Percentiles rank a stretch among this genome's conserved stretches.
phyloP scores from a whole-genome alignment of 169 alveolate species.

The Eimeria tenella region DNA sequence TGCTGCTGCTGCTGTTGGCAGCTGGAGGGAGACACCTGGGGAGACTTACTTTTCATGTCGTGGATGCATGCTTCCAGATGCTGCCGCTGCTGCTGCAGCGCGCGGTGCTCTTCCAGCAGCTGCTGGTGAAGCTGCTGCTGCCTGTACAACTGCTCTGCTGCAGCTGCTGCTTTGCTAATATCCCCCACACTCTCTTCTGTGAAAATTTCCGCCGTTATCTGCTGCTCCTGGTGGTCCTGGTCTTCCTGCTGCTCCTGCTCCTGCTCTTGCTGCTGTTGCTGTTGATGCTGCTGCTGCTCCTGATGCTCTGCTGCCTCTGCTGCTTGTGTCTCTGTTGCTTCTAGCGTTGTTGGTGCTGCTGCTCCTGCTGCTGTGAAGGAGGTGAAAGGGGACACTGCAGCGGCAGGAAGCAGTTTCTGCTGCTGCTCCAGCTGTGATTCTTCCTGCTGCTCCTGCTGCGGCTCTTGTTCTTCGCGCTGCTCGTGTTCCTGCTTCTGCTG shows the following conservation, averaged over 20 bases:
- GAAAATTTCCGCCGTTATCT: not conserved
- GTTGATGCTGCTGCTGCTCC: slow-evolving; percentile 30
- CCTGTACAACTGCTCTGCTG: slow-evolving; percentile 45
- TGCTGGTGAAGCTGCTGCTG: slow-evolving; percentile 54
- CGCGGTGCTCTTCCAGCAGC: slow-evolving; percentile 54
- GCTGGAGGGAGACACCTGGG: slow-evolving; percentile 26
- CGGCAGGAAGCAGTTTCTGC: not conserved
- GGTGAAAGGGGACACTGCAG: not conserved
- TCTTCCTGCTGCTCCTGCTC: not conserved
- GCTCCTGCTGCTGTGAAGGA: not conserved
- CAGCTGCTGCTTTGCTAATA: not conserved
- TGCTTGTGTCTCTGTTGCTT: not conserved
- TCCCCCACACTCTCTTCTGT: not conserved
- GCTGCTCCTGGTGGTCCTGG: slow-evolving; percentile 30
- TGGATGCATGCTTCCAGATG: slow-evolving; percentile 33
- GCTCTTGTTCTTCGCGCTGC: not conserved
- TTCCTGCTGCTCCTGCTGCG: not conserved
- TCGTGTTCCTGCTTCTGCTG: not conserved
- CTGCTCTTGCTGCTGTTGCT: too few species aligned
- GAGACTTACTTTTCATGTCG: not conserved
- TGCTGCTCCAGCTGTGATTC: not conserved
- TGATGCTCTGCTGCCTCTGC: not conserved
- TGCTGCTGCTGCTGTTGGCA: not conserved
- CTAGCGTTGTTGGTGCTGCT: not conserved
- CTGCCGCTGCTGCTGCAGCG: slow-evolving; percentile 41